Conservation (phyloP, 495 filamentous ascomycete genomes). For the Aspergillus taichungensis region DNA sequence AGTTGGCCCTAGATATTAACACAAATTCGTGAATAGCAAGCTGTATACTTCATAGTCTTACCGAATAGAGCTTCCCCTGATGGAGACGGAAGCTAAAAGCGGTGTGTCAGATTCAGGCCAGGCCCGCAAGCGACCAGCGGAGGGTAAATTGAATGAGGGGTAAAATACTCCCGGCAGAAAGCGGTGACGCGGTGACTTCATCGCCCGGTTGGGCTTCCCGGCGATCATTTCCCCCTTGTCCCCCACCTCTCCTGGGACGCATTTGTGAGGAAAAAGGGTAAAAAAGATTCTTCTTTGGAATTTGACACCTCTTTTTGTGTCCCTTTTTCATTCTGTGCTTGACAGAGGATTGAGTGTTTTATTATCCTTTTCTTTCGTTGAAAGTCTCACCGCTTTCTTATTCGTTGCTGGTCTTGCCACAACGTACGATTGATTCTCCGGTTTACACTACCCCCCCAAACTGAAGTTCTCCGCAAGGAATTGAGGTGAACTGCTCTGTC, state of each 20-base stretch:
- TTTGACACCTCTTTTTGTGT: background rate
- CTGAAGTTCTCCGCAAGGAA: too few relatives aligned
- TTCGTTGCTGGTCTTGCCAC: background rate
- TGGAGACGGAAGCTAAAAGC: too few relatives aligned
- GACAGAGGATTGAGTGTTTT: background rate
- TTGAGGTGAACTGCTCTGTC: too few relatives aligned
- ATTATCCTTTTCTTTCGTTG: background rate
- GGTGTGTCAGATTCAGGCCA: too few relatives aligned
- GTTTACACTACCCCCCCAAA: too few relatives aligned
- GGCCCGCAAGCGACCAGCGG: too few relatives aligned
- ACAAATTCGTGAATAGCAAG: too few relatives aligned
- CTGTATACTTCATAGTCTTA: background rate
- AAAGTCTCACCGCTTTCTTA: background rate
- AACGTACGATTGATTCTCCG: too few relatives aligned
- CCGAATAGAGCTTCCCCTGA: background rate
- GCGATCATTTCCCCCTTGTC: background rate
- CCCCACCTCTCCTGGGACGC: background rate
- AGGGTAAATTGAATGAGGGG: background rate
- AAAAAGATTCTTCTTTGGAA: too few relatives aligned
- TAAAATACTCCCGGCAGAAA: background rate
- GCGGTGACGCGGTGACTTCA: constrained; percentile 8
- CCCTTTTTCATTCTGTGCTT: background rate
- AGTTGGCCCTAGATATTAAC: too few relatives aligned
- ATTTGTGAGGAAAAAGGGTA: too few relatives aligned
- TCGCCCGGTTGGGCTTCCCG: background rate